Evolutionary conservation across 2,329 filamentous ascomycete genomes (phyloP), one percentile per base, ranked within the genome.

Genomic region (Aspergillus melleus): DNA sequence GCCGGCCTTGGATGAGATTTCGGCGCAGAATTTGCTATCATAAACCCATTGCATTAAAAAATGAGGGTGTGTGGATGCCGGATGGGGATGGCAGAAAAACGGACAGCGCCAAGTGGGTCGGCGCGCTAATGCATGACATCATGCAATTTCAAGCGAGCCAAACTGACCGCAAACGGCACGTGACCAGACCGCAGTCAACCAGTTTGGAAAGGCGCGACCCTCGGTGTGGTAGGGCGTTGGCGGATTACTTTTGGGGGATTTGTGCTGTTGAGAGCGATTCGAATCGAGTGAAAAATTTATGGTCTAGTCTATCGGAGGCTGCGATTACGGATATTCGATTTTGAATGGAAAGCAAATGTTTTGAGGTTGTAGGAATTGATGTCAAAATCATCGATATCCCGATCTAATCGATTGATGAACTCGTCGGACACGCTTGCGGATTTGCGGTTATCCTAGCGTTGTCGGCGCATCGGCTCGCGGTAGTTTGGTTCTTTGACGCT

Each of bases 1-100:
- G 57, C 42, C 55, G 24, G 42, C 73, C 76, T 47, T 29, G 24
- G 24, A 3, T 26, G 26, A 26, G 8, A 36, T 36, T 11, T 36
- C 30, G 30, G 6, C 30, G 3, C 2, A 39, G 14, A 39, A 39
- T 39, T 12, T 39, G 36, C 36, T 6, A 6, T 6, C 14, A 16
- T n/a, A 5, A 39, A 5, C 36, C 36, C 4, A 12, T 5, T 4
- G 6, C 36, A n/a, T 3, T 3, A 4, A n/a, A 36, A 39, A 39
- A 39, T 39, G 36, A 39, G 12, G 14, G 36, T n/a, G 14, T 4
- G 30, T 26, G 30, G 14, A 14, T 39, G 36, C 36, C 11, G 12
- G 14, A 39, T 12, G 36, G 30, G 12, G 6, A 39, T 26, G 26
- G 26, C 26, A 26, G 26, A 26, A 26, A 26, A 26, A 26, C 26